Evolutionary conservation across 805 yeast species (phyloP), one percentile per base, ranked within the genome.

Genomic region (Hanseniaspora clermontiae): DNA sequence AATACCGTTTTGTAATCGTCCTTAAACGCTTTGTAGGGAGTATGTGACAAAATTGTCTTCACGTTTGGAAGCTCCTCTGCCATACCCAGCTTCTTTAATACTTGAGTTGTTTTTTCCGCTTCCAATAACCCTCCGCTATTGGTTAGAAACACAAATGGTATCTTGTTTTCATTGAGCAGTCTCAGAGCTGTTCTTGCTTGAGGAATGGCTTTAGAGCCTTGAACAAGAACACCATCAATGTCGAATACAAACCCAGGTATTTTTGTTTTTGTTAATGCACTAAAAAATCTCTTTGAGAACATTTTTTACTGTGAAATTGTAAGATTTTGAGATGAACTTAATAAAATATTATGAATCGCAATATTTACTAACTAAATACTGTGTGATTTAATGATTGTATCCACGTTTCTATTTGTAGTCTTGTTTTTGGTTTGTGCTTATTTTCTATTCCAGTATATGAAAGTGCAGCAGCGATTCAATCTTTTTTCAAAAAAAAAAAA

Each of bases 61-160:
- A 73, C 68, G 2, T 80, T 76, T 32, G 77, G 70, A n/a, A 84
- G 68, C 1, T 65, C 63, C 2, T 66, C 66, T 9, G 70, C 63
- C 27, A 56, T 12, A 5, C 55, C 55, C 14, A 57, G 17, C n/a
- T 43, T 42, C 11, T n/a, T 19, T 1, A 80, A 74, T 3, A 87
- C 66, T 37, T 74, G 76, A 2, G 72, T 71, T 1, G 81, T 80
- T 46, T 95, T 72, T n/a, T 73, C 75, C 5, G 63, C 59, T 64
- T 89, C 97, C 12, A 77, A 69, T 36, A 76, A 76, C 1, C 97
- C 96, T 7, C 96, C 96, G 19, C 97, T 96, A 66, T 90, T 89
- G 8, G 96, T 89, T 65, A 90, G 73, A 43, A 90, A 65, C n/a
- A 88, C 79, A 70, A 80, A 90, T 1, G 97, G 96, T 7, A 88